A percentile compares a stretch with the other conserved stretches of the same genome.
Evolutionary conservation across 2,329 filamentous ascomycete genomes (phyloP).

Genomic region (Neophaeococcomyces mojaviensis): DNA sequence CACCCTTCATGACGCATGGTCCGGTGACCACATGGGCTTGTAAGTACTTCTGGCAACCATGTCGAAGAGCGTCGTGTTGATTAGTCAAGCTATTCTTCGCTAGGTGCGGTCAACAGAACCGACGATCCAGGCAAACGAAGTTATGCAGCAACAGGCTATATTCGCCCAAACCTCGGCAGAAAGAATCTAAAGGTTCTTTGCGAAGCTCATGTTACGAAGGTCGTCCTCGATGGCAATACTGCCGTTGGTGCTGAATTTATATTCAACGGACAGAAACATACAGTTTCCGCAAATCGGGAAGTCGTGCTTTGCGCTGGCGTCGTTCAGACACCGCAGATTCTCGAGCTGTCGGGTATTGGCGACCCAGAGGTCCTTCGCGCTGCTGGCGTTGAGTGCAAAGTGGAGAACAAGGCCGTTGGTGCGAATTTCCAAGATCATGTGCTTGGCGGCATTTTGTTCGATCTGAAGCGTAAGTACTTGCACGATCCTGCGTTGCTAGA

Average conservation of each 20-base stretch:
- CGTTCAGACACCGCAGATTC: conserved; percentile 49
- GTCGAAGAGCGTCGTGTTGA: no score
- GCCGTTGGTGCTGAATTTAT: conserved; percentile 40
- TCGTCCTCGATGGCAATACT: conserved; percentile 20
- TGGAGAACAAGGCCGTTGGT: conserved; percentile 39
- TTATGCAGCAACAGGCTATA: conserved; percentile 36
- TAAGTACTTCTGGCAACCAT: no score
- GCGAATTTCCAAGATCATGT: conserved; percentile 43
- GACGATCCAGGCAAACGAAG: conserved; percentile 27
- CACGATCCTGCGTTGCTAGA: no score
- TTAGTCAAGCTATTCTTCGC: conserved; percentile 9
- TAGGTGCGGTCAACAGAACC: conserved; percentile 16
- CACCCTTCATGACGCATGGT: conserved; percentile 18
- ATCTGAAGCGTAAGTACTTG: conserved; percentile 19
- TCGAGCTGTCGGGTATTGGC: conserved; percentile 56
- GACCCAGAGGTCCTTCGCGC: conserved; percentile 34
- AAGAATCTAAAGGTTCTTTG: conserved; percentile 42
- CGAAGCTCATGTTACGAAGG: conserved; percentile 36
- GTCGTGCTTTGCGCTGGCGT: conserved; percentile 54
- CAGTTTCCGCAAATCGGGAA: conserved; percentile 36
- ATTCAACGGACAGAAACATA: conserved; percentile 30
- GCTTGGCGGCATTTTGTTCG: conserved; percentile 18
- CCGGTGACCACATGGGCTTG: conserved; percentile 19
- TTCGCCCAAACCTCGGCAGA: conserved; percentile 28
- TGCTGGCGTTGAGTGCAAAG: conserved; percentile 35